A percentile compares a stretch with the other conserved stretches of the same genome.
phyloP scores from a whole-genome alignment of 2,329 filamentous ascomycete genomes.

The Venturia carpophila region DNA sequence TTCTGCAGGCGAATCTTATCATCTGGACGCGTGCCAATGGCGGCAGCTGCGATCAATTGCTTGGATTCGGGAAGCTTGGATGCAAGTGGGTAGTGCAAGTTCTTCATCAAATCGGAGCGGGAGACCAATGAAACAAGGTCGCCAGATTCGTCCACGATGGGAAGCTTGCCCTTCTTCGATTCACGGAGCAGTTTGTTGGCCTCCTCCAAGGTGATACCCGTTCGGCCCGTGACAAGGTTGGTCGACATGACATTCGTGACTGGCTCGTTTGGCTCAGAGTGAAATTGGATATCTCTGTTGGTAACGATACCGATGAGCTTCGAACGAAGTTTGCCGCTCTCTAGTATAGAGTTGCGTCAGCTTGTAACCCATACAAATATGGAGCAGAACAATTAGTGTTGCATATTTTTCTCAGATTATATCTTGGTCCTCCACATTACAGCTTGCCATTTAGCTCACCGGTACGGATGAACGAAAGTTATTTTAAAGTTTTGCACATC shows the following conservation, averaged over 20 bases:
- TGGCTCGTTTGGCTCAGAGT: slow-evolving; percentile 61
- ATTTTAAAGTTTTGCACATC: slow-evolving; percentile 72
- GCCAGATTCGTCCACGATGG: slow-evolving; percentile 74
- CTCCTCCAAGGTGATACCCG: slow-evolving; percentile 75
- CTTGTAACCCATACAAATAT: slow-evolving; percentile 26
- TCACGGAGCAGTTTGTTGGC: slow-evolving; percentile 88
- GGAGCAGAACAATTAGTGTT: slow-evolving; percentile 19
- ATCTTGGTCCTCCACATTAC: slow-evolving; percentile 65
- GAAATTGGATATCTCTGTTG: slow-evolving; percentile 96
- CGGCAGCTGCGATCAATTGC: slow-evolving; percentile 90
- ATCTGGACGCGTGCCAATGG: slow-evolving; percentile 89
- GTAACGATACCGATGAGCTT: slow-evolving; percentile 97
- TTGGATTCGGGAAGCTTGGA: slow-evolving; percentile 96
- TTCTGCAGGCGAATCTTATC: slow-evolving; percentile 81
- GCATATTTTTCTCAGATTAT: slow-evolving; percentile 41
- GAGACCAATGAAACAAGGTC: slow-evolving; percentile 55
- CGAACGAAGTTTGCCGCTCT: slow-evolving; percentile 84
- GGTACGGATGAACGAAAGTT: slow-evolving; percentile 99
- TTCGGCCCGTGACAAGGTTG: slow-evolving; percentile 78
- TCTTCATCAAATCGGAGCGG: slow-evolving; percentile 90
- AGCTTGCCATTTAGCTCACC: slow-evolving; percentile 50
- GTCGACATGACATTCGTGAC: slow-evolving; percentile 93
- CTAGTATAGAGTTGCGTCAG: slow-evolving; percentile 41
- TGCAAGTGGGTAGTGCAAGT: slow-evolving; percentile 90
- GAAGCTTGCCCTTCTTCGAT: slow-evolving; percentile 98